Percentiles rank a stretch among this genome's conserved stretches.
These are phyloP conservation scores for Trichoderma cornu-damae DNA, from an alignment of 2,329 filamentous ascomycete genomes.

Conservation along the genomic window DNA sequence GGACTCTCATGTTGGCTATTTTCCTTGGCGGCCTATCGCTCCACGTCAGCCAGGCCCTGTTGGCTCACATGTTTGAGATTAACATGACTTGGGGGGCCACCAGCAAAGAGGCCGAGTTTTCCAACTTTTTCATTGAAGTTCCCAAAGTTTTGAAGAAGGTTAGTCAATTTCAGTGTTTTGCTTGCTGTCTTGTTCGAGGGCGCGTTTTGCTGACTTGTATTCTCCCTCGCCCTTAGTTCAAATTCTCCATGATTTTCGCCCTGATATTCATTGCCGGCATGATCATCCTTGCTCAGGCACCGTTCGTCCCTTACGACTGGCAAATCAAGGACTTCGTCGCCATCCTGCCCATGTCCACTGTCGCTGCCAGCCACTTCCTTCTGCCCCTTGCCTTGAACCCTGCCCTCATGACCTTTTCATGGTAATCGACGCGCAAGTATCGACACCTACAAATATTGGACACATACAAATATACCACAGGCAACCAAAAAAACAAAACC, in stretches of 20 bases:
- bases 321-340: slow-evolving; percentile 67
- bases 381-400: slow-evolving; percentile 70
- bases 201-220: slow-evolving; percentile 21
- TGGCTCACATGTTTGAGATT: slow-evolving; percentile 79
- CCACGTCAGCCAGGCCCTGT: slow-evolving; percentile 72
- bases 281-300: slow-evolving; percentile 57
- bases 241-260: slow-evolving; percentile 62
- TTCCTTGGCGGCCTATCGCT: slow-evolving; percentile 79
- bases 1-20: slow-evolving; percentile 68
- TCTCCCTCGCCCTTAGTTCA: slow-evolving; percentile 53
- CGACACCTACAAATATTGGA: neutral
- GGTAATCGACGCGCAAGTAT: slow-evolving; percentile 43
- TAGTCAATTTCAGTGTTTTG: slow-evolving; percentile 45
- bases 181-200: slow-evolving; percentile 29
- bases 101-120: slow-evolving; percentile 73
- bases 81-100: slow-evolving; percentile 85
- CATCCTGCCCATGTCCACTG: slow-evolving; percentile 68
- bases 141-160: slow-evolving; percentile 73
- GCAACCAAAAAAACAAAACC: neutral
- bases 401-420: slow-evolving; percentile 75
- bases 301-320: slow-evolving; percentile 62
- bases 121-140: slow-evolving; percentile 80
- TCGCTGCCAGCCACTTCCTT: slow-evolving; percentile 64
- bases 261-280: slow-evolving; percentile 55
- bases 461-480: too few relatives aligned